Percentiles rank a stretch among this genome's conserved stretches.
These are phyloP conservation scores for Tripterygium wilfordii DNA, from an alignment of 177 flowering plant species.

Conservation along the genomic window DNA sequence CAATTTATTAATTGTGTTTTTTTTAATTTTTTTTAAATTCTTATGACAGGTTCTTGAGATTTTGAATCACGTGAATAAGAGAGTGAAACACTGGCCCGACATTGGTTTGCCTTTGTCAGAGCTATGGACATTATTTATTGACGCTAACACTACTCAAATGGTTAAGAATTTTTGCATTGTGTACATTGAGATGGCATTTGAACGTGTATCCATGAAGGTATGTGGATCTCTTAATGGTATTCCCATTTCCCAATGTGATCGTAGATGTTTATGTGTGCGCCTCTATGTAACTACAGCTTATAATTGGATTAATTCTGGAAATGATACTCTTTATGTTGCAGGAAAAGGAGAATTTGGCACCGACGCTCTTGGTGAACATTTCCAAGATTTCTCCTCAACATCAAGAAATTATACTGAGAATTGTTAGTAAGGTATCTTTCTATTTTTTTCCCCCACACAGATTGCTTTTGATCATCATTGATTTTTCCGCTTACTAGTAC, in stretches of 20 bases:
- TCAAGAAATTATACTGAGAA: conserved; percentile 76
- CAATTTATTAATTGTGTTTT: neutral
- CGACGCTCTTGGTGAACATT: conserved; percentile 48
- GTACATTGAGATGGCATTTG: conserved; percentile 95
- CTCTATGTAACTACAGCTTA: neutral
- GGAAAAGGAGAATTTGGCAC: conserved; percentile 77
- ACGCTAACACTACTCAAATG: conserved; percentile 55
- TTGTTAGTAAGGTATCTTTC: conserved; percentile 47
- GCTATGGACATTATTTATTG: conserved; percentile 67
- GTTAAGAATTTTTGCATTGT: conserved; percentile 87
- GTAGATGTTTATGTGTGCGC: no score
- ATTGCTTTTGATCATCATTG: no score
- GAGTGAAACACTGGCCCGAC: conserved; percentile 76
- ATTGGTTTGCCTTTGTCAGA: conserved; percentile 77
- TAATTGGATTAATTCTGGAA: conserved; percentile 1
- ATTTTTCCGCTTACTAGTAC: no score
- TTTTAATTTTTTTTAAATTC: neutral
- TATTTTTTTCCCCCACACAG: neutral
- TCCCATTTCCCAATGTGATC: neutral
- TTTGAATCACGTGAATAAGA: conserved; percentile 85
- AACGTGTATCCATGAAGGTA: conserved; percentile 62
- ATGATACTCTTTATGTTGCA: conserved; percentile 22
- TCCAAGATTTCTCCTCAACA: conserved; percentile 82
- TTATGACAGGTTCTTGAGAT: conserved; percentile 78
- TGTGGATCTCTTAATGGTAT: conserved; percentile 7